These are phyloP conservation scores for Thermochaetoides dissita DNA, from an alignment of 2,329 filamentous ascomycete species.

Conservation along the genomic window DNA sequence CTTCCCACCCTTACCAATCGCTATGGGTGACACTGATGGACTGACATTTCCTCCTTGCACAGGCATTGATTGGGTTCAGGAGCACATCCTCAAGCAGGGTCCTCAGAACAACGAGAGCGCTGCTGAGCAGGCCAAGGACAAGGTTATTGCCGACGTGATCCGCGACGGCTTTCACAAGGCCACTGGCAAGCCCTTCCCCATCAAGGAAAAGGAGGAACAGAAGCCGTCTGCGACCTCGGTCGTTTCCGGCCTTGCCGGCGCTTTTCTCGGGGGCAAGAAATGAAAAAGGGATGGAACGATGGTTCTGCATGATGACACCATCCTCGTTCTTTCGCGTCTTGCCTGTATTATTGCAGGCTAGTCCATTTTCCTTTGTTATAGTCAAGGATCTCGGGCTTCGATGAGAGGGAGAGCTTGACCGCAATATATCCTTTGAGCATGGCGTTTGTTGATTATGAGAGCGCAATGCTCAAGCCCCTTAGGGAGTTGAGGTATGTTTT, in stretches of 20 bases:
- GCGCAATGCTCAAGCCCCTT: too few relatives aligned
- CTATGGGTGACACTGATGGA: background rate
- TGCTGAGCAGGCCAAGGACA: conserved; percentile 71
- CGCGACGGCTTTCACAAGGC: conserved; percentile 54
- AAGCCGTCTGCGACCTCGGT: background rate
- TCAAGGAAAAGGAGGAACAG: conserved; percentile 26
- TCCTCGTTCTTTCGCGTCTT: too few relatives aligned
- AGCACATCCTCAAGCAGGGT: conserved; percentile 58
- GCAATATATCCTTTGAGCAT: too few relatives aligned
- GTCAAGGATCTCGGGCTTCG: too few relatives aligned
- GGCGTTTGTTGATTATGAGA: too few relatives aligned
- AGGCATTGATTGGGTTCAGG: conserved; percentile 68
- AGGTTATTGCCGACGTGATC: conserved; percentile 61
- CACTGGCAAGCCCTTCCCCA: conserved; percentile 55
- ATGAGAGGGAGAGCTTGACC: too few relatives aligned
- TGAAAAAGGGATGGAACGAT: too few relatives aligned
- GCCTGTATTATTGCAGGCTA: too few relatives aligned
- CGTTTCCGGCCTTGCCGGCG: background rate
- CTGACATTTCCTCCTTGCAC: conserved; percentile 1
- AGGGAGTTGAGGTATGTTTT: too few relatives aligned
- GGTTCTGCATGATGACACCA: too few relatives aligned
- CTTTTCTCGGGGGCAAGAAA: conserved; percentile 1
- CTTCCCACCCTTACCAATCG: background rate
- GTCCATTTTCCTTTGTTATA: too few relatives aligned
- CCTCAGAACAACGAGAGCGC: conserved; percentile 59